phyloP scores from a whole-genome alignment of 2,329 filamentous ascomycete species.

The Fusarium sp. region DNA sequence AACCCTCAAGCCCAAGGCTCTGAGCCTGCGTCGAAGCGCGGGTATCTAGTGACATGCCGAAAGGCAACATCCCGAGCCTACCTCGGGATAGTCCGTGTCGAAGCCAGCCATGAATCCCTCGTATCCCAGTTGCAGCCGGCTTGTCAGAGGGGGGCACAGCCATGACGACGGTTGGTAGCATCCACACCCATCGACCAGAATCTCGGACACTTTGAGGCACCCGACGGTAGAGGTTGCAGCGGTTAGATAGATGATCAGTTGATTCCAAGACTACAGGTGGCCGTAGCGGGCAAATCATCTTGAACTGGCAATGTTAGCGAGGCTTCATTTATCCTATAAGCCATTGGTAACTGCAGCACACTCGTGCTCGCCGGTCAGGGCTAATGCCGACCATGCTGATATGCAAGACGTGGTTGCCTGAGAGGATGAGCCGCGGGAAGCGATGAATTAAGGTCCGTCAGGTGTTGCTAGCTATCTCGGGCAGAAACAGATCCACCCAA shows the following conservation, averaged over 20 bases:
- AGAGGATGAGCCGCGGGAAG: conserved; percentile 3
- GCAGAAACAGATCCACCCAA: not conserved
- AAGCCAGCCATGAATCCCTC: not conserved
- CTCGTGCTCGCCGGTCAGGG: conserved; percentile 1
- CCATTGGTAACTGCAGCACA: conserved; percentile 2
- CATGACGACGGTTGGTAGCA: not conserved
- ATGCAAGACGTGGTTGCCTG: not conserved
- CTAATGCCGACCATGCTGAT: not conserved
- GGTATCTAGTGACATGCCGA: not conserved
- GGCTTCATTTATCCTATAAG: not conserved
- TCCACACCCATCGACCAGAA: conserved; percentile 4
- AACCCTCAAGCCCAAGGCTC: not conserved
- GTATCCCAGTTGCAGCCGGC: not conserved
- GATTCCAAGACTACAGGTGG: not conserved
- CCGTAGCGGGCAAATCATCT: conserved; percentile 5
- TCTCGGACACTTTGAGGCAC: conserved; percentile 18
- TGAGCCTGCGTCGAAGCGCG: not conserved
- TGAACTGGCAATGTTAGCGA: not conserved
- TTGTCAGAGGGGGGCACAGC: not conserved
- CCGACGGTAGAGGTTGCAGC: conserved; percentile 8
- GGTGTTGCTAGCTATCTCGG: conserved; percentile 1
- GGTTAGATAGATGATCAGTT: conserved; percentile 23
- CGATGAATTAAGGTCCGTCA: not conserved
- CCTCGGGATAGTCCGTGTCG: not conserved
- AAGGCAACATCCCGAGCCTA: not conserved